Percentiles rank a stretch among this genome's conserved stretches.
Evolutionary conservation across 2,329 filamentous ascomycete species (phyloP).

Genomic region (Myriosclerotinia duriaeana): DNA sequence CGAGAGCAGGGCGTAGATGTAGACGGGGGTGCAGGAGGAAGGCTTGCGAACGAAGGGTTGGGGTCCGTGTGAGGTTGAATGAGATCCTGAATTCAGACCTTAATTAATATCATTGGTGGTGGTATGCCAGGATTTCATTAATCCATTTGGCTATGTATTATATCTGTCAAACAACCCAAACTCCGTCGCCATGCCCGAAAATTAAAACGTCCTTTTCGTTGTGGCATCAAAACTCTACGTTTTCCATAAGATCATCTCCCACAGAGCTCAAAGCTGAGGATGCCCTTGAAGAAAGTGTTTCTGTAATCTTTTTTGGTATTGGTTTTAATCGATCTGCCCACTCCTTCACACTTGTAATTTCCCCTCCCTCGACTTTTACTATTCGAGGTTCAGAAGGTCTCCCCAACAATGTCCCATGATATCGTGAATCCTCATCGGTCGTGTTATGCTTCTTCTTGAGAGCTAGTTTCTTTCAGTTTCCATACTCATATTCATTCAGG

Average conservation of each 20-base stretch:
- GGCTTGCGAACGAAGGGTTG: conserved; percentile 38
- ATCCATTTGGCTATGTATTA: conserved; percentile 25
- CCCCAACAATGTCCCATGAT: conserved; percentile 80
- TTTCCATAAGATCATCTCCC: conserved; percentile 38
- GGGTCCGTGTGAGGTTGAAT: conserved; percentile 30
- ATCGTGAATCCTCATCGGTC: conserved; percentile 81
- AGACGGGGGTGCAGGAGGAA: conserved; percentile 37
- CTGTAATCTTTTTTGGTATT: conserved; percentile 24
- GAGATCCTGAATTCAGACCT: neutral
- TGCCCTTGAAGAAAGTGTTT: conserved; percentile 33
- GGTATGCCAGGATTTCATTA: conserved; percentile 21
- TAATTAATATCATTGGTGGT: neutral
- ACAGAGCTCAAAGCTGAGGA: conserved; percentile 40
- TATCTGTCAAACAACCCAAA: conserved; percentile 30
- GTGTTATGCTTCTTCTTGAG: conserved; percentile 93
- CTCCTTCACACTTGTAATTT: conserved; percentile 62
- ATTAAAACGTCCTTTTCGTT: conserved; percentile 4
- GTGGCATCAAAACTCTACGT: conserved; percentile 37
- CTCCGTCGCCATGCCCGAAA: conserved; percentile 39
- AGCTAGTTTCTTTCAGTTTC: conserved; percentile 47
- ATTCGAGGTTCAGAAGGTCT: conserved; percentile 68
- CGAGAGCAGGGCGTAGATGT: conserved; percentile 35
- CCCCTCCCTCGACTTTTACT: conserved; percentile 76
- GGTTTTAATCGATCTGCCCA: conserved; percentile 54
- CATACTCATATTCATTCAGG: conserved; percentile 1